Evolutionary conservation across 306 rosid species (phyloP).

Genomic region (Prunus dulcis): DNA sequence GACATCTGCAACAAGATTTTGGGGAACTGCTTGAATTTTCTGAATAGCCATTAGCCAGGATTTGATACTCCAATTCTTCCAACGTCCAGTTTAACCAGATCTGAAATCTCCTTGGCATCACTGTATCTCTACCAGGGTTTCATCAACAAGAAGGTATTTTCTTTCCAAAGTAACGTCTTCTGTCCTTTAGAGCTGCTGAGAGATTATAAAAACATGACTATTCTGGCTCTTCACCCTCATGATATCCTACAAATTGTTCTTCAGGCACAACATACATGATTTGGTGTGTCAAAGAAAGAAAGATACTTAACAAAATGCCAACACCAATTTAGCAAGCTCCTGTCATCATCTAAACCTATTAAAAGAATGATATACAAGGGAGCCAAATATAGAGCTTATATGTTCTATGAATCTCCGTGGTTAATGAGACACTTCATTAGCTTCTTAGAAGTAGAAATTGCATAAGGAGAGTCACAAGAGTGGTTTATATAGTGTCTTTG

Average conservation of each 20-base stretch:
- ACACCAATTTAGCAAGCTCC: not conserved
- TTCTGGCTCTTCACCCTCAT: not conserved
- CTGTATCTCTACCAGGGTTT: not conserved
- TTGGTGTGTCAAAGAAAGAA: not conserved
- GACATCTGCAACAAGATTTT: conserved; percentile 21
- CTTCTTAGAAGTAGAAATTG: not conserved
- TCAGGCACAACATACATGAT: too few species aligned
- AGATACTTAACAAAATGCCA: too few species aligned
- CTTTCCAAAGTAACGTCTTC: conserved; percentile 2
- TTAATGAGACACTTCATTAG: not conserved
- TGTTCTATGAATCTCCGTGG: not conserved
- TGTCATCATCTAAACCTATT: not conserved
- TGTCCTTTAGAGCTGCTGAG: conserved; percentile 2
- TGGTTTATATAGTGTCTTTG: not conserved
- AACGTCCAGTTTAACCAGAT: not conserved
- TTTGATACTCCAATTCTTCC: not conserved
- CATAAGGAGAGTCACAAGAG: not conserved
- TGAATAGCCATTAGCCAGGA: conserved; percentile 18
- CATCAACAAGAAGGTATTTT: conserved; percentile 15
- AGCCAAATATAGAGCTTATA: too few species aligned
- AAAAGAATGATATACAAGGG: not conserved
- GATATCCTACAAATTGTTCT: not conserved
- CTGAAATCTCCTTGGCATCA: not conserved
- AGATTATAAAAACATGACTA: not conserved
- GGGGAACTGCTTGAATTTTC: conserved; percentile 24